Conservation (phyloP, 2,329 filamentous ascomycete species). For the Fusarium nematophilum region DNA sequence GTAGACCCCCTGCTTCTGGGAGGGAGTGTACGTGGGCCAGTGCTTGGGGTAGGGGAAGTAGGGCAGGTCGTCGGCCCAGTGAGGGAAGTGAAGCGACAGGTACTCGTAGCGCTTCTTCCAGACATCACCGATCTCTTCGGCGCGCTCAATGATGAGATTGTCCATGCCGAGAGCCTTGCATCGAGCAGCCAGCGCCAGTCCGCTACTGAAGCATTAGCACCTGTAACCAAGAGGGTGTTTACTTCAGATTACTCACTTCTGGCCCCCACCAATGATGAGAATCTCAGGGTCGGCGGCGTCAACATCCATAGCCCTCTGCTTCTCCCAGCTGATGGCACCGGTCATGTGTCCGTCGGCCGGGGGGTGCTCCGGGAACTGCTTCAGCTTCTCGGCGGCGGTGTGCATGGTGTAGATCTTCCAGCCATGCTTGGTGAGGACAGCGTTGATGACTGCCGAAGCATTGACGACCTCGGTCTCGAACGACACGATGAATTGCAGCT, state of each 20-base stretch:
- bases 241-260: slow-evolving; percentile 24
- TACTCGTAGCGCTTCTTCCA: slow-evolving; percentile 69
- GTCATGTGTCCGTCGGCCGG: slow-evolving; percentile 49
- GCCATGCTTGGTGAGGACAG: slow-evolving; percentile 46
- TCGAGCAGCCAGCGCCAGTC: slow-evolving; percentile 57
- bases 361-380: slow-evolving; percentile 45
- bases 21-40: slow-evolving; percentile 75
- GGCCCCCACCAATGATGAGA: slow-evolving; percentile 62
- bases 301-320: slow-evolving; percentile 41
- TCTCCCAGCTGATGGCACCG: slow-evolving; percentile 47
- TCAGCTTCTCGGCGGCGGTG: slow-evolving; percentile 47
- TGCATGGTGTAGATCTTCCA: slow-evolving; percentile 51
- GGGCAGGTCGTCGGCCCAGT: slow-evolving; percentile 68
- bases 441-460: slow-evolving; percentile 48
- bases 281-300: slow-evolving; percentile 60
- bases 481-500: slow-evolving; percentile 3
- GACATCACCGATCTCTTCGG: slow-evolving; percentile 60
- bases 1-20: slow-evolving; percentile 74
- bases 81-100: slow-evolving; percentile 71
- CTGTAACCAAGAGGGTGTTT: background rate
- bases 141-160: slow-evolving; percentile 57
- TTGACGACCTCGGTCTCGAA: slow-evolving; percentile 43
- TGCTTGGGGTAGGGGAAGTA: slow-evolving; percentile 70
- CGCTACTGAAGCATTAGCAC: slow-evolving; percentile 27
- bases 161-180: slow-evolving; percentile 59